Base-by-base conservation (phyloP, 2,329 filamentous ascomycete species). In the Phaeosphaeria sp. region DNA sequence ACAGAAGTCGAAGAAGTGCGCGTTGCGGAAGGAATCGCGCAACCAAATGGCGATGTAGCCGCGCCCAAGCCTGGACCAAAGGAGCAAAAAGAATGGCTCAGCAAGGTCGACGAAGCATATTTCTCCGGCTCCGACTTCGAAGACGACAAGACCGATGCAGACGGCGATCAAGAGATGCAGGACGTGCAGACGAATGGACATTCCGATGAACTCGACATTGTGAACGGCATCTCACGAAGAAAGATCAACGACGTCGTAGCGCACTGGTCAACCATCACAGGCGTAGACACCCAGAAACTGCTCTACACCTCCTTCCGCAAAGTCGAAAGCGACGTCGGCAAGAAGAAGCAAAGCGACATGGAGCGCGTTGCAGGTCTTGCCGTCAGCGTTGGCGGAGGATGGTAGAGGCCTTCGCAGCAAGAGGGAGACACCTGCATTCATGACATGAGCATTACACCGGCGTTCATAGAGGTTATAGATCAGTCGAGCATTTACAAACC, bases 281-380 rank as follows among this genome's bases (percentile, higher is more conserved):
- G 86, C 52, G 87, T 96, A 64, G 83, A 86, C 24, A 79, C 91
- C 71, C 86, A 89, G 60, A 91, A 85, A 74, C 81, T 99, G 71
- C 87, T 88, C 56, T 91, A 90, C 76, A 99, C 95, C 56, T 96
- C 88, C 51, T 99, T 92, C 80, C 88, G 95, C 61, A 89, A 93
- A 78, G 94, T 99, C 21, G 89, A 97, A 69, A 97, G 94, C 79
- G 92, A 98, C 75, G 92, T 99, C 44, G 95, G 95, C 50, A n/a
- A n/a, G n/a, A 84, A 86, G 63, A 85, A 75, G 72, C 82, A 77
- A 82, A 83, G 83, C 58, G 90, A 93, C 73, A 89, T 91, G 44
- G 91, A 96, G 72, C 87, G 89, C 58, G 93, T 97, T 42, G 90
- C 93, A 57, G 92, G 95, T 72, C 83, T 99, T 71, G 94, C 94